Evolutionary conservation across 2,329 filamentous ascomycete genomes (phyloP).

Genomic region (Alternaria gaisen): DNA sequence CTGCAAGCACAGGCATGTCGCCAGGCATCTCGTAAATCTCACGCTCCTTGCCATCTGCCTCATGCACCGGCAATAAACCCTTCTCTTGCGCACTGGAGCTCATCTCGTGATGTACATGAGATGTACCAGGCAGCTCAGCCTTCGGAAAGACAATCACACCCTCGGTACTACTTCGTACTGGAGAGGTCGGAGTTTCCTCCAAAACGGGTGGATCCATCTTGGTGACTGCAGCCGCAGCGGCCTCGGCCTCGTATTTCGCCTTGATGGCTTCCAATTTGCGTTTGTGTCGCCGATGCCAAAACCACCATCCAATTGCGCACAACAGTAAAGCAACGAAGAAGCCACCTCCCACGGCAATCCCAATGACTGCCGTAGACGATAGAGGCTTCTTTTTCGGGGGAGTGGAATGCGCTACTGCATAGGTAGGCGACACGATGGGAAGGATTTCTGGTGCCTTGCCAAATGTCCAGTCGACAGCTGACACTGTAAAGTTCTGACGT

Average conservation of each 20-base stretch:
- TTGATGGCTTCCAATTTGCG: conserved; percentile 32
- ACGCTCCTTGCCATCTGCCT: conserved; percentile 49
- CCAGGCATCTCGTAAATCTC: conserved; percentile 62
- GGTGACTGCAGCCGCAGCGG: conserved; percentile 27
- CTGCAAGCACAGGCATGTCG: conserved; percentile 63
- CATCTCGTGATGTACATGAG: conserved; percentile 32
- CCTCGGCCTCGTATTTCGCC: conserved; percentile 36
- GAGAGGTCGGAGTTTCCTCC: conserved; percentile 37
- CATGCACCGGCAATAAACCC: conserved; percentile 28
- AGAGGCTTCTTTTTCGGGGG: conserved; percentile 16
- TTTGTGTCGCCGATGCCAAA: conserved; percentile 42
- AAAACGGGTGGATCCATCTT: conserved; percentile 30
- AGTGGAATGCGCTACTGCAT: conserved; percentile 17
- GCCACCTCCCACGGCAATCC: conserved; percentile 54
- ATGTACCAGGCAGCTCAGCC: conserved; percentile 54
- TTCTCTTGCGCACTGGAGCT: conserved; percentile 27
- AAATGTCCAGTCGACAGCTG: conserved; percentile 49
- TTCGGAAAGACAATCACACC: conserved; percentile 54
- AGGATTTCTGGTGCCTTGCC: conserved; percentile 39
- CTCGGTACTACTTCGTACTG: conserved; percentile 30
- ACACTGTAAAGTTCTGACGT: conserved; percentile 57
- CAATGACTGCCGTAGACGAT: conserved; percentile 52
- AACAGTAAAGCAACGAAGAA: conserved; percentile 47
- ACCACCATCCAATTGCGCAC: conserved; percentile 44
- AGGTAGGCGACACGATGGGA: conserved; percentile 45